Evolutionary conservation across 257 asterid genomes (phyloP).

Genomic region (Pogostemon cablin): DNA sequence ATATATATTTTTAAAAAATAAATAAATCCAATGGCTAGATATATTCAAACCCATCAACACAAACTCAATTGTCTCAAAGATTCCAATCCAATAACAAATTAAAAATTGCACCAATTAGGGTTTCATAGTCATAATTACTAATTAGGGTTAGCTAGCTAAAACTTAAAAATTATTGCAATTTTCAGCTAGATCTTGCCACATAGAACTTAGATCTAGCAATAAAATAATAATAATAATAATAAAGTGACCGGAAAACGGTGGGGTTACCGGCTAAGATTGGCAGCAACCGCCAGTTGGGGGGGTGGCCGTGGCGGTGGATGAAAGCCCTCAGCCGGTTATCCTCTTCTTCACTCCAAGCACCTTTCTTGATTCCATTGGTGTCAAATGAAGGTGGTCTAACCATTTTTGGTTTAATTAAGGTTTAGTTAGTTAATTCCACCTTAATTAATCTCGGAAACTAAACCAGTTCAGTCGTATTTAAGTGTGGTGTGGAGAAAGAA

Average conservation of each 20-base stretch:
- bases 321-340: slow-evolving; percentile 40
- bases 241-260: background rate
- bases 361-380: slow-evolving; percentile 45
- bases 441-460: no score
- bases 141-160: no score
- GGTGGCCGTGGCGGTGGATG: slow-evolving; percentile 40
- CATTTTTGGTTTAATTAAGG: slow-evolving; percentile 22
- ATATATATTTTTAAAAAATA: no score
- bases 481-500: background rate
- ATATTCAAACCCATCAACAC: no score
- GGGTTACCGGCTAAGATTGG: slow-evolving; percentile 42
- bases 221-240: no score
- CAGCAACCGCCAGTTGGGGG: slow-evolving; percentile 42
- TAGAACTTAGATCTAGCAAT: no score
- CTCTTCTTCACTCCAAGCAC: slow-evolving; percentile 55
- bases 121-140: background rate
- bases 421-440: background rate
- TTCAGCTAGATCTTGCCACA: no score
- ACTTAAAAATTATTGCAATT: no score
- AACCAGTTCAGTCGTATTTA: background rate
- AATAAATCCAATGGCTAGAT: background rate
- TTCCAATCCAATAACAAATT: no score
- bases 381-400: slow-evolving; percentile 45
- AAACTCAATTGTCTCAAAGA: no score
- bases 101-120: background rate